These are phyloP conservation scores for Multifurca ochricompacta DNA, from an alignment of 768 basidiomycete species.

Conservation along the genomic window DNA sequence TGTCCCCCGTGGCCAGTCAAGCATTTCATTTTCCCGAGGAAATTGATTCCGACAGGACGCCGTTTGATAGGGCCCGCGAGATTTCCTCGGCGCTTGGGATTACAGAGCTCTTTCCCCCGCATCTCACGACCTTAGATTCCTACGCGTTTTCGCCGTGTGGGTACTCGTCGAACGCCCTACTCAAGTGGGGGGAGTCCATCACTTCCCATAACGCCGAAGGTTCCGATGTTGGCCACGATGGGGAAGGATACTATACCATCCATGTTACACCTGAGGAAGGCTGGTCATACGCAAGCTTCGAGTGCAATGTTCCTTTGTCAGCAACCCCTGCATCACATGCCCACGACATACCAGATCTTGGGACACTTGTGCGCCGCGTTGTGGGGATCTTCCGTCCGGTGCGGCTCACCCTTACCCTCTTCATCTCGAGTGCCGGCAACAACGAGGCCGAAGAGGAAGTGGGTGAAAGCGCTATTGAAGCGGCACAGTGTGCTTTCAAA, in stretches of 20 bases:
- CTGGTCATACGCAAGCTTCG: constrained; percentile 98
- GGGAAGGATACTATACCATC: constrained; percentile 95
- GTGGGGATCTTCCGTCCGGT: constrained; percentile 90
- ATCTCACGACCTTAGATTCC: constrained; percentile 79
- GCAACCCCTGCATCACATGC: constrained; percentile 30
- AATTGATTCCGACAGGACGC: constrained; percentile 24
- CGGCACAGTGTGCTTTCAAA: constrained; percentile 67
- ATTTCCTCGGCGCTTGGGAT: constrained; percentile 74
- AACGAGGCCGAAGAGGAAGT: constrained; percentile 35
- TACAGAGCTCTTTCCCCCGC: constrained; percentile 67
- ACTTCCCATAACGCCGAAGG: constrained; percentile 23
- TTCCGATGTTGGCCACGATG: constrained; percentile 26
- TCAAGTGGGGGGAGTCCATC: constrained; percentile 47
- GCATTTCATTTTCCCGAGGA: constrained; percentile 57
- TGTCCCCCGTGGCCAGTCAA: constrained; percentile 64
- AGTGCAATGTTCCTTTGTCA: constrained; percentile 86
- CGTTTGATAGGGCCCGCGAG: constrained; percentile 46
- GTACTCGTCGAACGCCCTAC: constrained; percentile 89
- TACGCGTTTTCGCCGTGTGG: constrained; percentile 95
- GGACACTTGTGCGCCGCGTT: constrained; percentile 78
- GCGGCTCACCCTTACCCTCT: constrained; percentile 78
- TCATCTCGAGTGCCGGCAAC: constrained; percentile 66
- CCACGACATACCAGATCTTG: constrained; percentile 59
- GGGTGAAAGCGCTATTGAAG: constrained; percentile 56
- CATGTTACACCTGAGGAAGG: constrained; percentile 98